phyloP scores from a whole-genome alignment of 2,329 filamentous ascomycete genomes.

The Dactylellina sp. region DNA sequence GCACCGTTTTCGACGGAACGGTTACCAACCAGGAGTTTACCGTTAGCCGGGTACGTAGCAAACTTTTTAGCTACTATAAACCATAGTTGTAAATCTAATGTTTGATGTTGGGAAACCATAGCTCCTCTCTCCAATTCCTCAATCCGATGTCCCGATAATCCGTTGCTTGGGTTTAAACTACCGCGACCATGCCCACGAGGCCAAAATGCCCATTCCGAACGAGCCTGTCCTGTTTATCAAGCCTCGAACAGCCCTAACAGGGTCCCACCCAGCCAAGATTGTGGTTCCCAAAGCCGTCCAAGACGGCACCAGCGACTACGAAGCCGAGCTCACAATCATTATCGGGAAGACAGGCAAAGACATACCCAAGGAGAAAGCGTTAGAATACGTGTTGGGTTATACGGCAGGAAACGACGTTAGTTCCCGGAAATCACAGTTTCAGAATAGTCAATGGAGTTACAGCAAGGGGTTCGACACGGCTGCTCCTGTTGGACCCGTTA shows the following conservation, averaged over 20 bases:
- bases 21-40: conserved; percentile 62
- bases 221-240: conserved; percentile 81
- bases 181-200: conserved; percentile 76
- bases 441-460: conserved; percentile 77
- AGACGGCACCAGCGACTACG: conserved; percentile 77
- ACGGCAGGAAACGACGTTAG: conserved; percentile 82
- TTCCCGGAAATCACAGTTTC: conserved; percentile 74
- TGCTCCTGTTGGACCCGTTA: conserved; percentile 79
- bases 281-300: conserved; percentile 76
- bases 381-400: conserved; percentile 81
- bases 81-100: not conserved
- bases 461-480: conserved; percentile 82
- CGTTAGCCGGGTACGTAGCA: conserved; percentile 59
- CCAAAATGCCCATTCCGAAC: conserved; percentile 75
- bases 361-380: conserved; percentile 73
- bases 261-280: conserved; percentile 67
- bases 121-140: conserved; percentile 39
- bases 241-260: conserved; percentile 74
- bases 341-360: conserved; percentile 76
- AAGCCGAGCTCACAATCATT: conserved; percentile 80
- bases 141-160: conserved; percentile 66
- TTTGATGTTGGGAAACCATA: not conserved
- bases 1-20: conserved; percentile 62
- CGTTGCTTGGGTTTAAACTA: conserved; percentile 79
- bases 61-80: conserved; percentile 5